Evolutionary conservation across 2,329 filamentous ascomycete species (phyloP), one percentile per base, ranked within the genome.

Genomic region (Canariomyces notabilis): DNA sequence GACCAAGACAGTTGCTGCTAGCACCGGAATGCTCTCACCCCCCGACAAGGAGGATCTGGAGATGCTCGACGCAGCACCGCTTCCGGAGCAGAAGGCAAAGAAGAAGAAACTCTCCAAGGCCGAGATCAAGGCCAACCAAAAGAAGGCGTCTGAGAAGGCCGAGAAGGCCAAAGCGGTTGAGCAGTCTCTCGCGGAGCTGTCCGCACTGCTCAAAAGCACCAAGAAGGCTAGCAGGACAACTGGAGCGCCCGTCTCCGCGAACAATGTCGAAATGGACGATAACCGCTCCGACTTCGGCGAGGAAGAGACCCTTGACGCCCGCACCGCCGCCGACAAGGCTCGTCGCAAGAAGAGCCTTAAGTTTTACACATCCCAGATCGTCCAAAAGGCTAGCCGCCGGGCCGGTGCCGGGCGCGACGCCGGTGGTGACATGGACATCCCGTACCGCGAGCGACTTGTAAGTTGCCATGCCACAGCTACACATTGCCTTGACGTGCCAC

Each of bases 301-400:
- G 60, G 89, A 95, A 64, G 84, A 87, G 14, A 71, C 74, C 4
- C 77, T 97, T 48, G 88, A 89, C 44, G 81, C 83, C 9, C 77
- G 82, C 51, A 82, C 91, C 50, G 85, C 88, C 1, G 87, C 86
- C 34, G 88, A 95, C 60, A 98, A 98, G 69, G 87, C 84, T 0
- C 79, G 81, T 49, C 87, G 87, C 66, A 95, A 93, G 75, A 95
- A 94, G 74, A 89, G 82, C 54, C 78, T 98, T 48, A 86, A 89
- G 52, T 98, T 98, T 75, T 98, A 98, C 76, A 97, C 94, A 2
- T 95, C 90, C 3, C 93, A 98, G 64, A 93, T 98, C 55, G 85
- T 87, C 21, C 91, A 97, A 65, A 97, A 96, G 69, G 82, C 88
- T 46, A 95, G 89, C 70, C 90, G 88, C 64, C 87, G 87, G 45